phyloP scores from a whole-genome alignment of 176 grass and related monocot species.

The Alloteropsis semialata region DNA sequence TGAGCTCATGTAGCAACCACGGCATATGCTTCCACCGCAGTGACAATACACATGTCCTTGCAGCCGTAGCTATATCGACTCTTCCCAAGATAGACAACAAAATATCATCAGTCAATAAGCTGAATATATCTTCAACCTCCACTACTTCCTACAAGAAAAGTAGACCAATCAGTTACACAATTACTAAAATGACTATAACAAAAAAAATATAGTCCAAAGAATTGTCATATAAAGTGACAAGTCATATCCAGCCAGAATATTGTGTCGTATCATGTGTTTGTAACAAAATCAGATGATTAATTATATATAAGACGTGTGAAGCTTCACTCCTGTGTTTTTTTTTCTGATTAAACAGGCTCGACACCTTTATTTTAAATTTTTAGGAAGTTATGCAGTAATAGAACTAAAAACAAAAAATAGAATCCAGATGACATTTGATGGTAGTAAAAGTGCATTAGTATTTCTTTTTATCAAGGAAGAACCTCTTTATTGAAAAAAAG shows the following conservation, averaged over 20 bases:
- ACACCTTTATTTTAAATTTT: background rate
- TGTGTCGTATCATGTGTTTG: too few species aligned
- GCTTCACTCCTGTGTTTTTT: background rate
- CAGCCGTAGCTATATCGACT: background rate
- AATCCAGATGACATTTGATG: background rate
- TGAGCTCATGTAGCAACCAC: slow-evolving; percentile 7
- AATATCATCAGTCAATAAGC: background rate
- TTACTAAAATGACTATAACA: too few species aligned
- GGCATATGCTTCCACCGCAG: slow-evolving; percentile 9
- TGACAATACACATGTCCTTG: background rate
- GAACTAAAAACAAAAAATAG: background rate
- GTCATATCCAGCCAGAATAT: too few species aligned
- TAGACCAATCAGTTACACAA: too few species aligned
- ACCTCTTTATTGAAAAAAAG: too few species aligned
- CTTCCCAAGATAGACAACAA: background rate
- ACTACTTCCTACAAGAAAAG: background rate
- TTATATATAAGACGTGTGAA: background rate
- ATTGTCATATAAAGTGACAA: too few species aligned
- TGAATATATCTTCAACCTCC: background rate
- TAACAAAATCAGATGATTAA: background rate
- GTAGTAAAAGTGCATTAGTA: background rate
- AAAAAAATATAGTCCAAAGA: too few species aligned
- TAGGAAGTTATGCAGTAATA: background rate
- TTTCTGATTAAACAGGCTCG: background rate
- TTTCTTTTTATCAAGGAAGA: background rate